Evolutionary conservation across 2,329 filamentous ascomycete species (phyloP).

Genomic region (Diaporthe citriasiana): DNA sequence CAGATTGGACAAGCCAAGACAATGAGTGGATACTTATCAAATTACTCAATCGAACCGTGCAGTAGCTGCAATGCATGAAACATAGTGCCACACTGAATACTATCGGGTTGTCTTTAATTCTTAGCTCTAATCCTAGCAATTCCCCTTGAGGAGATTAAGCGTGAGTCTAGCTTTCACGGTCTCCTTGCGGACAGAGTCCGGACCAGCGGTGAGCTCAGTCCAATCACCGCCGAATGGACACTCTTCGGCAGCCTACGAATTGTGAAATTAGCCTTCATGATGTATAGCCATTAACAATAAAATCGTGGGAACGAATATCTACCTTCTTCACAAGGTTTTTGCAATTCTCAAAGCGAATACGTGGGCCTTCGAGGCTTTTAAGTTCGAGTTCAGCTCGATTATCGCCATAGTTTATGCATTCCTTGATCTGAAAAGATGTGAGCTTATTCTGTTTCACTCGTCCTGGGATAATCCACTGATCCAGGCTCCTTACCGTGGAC

Average conservation of each 20-base stretch:
- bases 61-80: not conserved
- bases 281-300: too few relatives aligned
- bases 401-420: not conserved
- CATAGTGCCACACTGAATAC: not conserved
- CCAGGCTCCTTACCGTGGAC: not conserved
- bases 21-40: not conserved
- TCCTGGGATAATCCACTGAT: too few relatives aligned
- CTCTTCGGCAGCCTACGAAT: not conserved
- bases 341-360: not conserved
- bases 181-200: not conserved
- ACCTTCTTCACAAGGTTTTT: not conserved
- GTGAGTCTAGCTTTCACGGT: not conserved
- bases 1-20: not conserved
- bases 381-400: not conserved
- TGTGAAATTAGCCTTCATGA: not conserved
- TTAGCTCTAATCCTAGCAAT: not conserved
- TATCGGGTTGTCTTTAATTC: not conserved
- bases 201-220: not conserved
- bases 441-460: not conserved
- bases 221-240: not conserved
- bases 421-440: not conserved
- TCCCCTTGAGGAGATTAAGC: not conserved
- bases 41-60: not conserved
- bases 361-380: fast-evolving
- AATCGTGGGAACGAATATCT: not conserved